Conservation (phyloP, 768 basidiomycete species). For the Leccinum boreale region DNA sequence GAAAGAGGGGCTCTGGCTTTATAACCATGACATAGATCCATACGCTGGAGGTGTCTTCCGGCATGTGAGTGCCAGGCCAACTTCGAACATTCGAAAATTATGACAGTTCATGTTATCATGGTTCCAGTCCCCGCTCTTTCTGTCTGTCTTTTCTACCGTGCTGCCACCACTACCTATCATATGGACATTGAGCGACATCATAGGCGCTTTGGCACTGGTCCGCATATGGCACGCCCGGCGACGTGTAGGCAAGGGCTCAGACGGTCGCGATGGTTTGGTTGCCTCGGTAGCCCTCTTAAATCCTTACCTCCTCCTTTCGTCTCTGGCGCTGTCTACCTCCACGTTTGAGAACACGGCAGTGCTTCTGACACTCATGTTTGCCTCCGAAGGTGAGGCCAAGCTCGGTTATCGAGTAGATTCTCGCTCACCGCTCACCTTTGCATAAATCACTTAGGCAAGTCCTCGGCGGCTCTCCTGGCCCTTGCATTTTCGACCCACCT, state of each 20-base stretch:
- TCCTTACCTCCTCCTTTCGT: constrained; percentile 81
- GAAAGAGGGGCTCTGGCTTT: constrained; percentile 85
- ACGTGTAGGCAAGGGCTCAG: constrained; percentile 36
- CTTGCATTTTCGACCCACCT: constrained; percentile 72
- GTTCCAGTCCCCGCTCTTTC: constrained; percentile 72
- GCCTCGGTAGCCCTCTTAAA: constrained; percentile 77
- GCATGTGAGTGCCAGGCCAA: constrained; percentile 56
- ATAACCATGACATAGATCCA: constrained; percentile 73
- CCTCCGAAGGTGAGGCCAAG: constrained; percentile 53
- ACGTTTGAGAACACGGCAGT: constrained; percentile 75
- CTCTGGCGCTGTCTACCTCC: constrained; percentile 78
- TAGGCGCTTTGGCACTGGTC: constrained; percentile 66
- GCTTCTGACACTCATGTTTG: constrained; percentile 66
- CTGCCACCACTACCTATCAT: constrained; percentile 57
- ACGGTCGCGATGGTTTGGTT: constrained; percentile 56
- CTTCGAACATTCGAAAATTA: background rate
- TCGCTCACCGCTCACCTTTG: background rate
- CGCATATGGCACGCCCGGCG: constrained; percentile 66
- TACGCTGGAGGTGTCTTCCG: constrained; percentile 84
- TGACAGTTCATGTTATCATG: background rate
- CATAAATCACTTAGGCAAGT: constrained; percentile 44
- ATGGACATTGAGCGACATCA: constrained; percentile 69
- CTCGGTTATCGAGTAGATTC: background rate
- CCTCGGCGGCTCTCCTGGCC: constrained; percentile 55
- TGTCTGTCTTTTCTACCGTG: constrained; percentile 71